Evolutionary conservation across 2,329 filamentous ascomycete genomes (phyloP).

Genomic region (Alternaria solani): DNA sequence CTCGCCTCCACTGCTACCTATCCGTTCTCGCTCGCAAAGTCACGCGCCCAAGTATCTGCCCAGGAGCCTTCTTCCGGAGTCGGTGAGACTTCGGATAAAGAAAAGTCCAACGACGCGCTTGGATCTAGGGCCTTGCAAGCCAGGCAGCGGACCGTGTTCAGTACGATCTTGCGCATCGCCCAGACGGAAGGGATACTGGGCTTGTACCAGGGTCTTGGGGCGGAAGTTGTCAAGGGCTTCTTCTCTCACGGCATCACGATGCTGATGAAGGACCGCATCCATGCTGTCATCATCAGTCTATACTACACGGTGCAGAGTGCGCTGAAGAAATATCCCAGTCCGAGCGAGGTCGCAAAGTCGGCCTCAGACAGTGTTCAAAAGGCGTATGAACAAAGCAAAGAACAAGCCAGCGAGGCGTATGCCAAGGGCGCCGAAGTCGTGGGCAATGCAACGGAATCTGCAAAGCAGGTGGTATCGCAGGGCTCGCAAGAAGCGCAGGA

Average conservation of each 20-base stretch:
- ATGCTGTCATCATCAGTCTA: constrained; percentile 73
- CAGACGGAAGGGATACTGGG: constrained; percentile 71
- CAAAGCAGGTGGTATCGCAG: constrained; percentile 35
- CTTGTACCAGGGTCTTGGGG: constrained; percentile 78
- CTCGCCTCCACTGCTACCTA: constrained; percentile 80
- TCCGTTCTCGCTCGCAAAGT: constrained; percentile 86
- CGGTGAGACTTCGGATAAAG: constrained; percentile 39
- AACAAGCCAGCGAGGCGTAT: constrained; percentile 31
- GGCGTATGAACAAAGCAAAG: constrained; percentile 45
- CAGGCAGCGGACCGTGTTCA: constrained; percentile 65
- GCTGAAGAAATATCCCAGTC: constrained; percentile 53
- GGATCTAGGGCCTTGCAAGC: constrained; percentile 34
- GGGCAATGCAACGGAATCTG: constrained; percentile 35
- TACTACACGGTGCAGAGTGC: constrained; percentile 71
- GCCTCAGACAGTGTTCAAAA: constrained; percentile 42
- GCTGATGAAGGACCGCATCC: constrained; percentile 81
- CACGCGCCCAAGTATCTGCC: constrained; percentile 72
- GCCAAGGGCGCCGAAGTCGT: constrained; percentile 36
- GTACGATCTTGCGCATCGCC: constrained; percentile 65
- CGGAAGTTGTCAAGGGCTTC: constrained; percentile 83
- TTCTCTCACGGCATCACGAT: constrained; percentile 87
- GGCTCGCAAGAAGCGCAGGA: constrained; percentile 38
- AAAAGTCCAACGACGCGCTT: constrained; percentile 34
- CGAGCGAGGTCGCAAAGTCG: constrained; percentile 49
- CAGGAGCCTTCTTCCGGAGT: constrained; percentile 42